These are phyloP conservation scores for Naganishia sp. DNA, from an alignment of 1,284 basidiomycete genomes.

Conservation along the genomic window DNA sequence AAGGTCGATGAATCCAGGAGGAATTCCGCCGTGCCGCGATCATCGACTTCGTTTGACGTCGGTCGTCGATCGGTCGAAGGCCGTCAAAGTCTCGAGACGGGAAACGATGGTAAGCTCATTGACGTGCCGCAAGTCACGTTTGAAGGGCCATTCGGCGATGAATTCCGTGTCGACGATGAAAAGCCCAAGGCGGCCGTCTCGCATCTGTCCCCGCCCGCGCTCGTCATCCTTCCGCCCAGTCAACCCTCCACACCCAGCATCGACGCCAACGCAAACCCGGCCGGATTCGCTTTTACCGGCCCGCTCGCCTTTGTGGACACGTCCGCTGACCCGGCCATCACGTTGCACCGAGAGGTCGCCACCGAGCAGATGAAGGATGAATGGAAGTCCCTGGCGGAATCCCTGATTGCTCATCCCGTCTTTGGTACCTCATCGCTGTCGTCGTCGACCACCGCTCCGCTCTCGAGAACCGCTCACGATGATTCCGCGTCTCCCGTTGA, in stretches of 20 bases:
- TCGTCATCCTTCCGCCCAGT: constrained; percentile 42
- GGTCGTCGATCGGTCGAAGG: constrained; percentile 21
- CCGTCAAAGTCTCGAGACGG: constrained; percentile 8
- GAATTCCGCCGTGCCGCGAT: constrained; percentile 3
- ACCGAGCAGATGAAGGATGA: constrained; percentile 33
- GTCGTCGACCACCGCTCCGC: background rate
- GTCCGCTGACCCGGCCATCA: constrained; percentile 8
- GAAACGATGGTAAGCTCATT: constrained; percentile 7
- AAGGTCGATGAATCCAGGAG: constrained; percentile 45
- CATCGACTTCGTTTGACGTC: constrained; percentile 24
- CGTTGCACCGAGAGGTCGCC: constrained; percentile 18
- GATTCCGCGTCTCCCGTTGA: background rate
- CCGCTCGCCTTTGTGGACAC: constrained; percentile 27
- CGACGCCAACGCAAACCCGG: constrained; percentile 35
- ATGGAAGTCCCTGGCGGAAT: constrained; percentile 31
- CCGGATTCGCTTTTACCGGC: constrained; percentile 35
- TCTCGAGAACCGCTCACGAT: constrained; percentile 23
- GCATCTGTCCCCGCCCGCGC: constrained; percentile 38
- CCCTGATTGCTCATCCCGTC: constrained; percentile 15
- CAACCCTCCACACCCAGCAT: constrained; percentile 40
- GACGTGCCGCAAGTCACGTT: constrained; percentile 14
- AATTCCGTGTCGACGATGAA: constrained; percentile 18
- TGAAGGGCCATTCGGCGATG: constrained; percentile 23
- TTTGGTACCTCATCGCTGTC: constrained; percentile 4
- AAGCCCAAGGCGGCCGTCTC: constrained; percentile 6